Evolutionary conservation across 768 basidiomycete genomes (phyloP).

Genomic region (Candolleomyces aberdarensis): DNA sequence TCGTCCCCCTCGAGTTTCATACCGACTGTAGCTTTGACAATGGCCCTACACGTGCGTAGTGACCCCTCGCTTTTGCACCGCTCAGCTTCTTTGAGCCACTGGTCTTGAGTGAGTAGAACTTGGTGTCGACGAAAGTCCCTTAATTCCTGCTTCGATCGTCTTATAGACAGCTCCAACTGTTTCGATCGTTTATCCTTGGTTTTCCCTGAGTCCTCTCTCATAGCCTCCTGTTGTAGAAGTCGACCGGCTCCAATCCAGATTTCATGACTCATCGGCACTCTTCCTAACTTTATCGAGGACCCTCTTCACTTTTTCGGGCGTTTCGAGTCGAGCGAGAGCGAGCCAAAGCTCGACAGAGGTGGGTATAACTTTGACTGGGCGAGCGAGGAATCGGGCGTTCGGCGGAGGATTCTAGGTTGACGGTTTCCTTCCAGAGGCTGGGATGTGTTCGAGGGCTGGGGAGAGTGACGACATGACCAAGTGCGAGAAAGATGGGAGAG

Average conservation of each 20-base stretch:
- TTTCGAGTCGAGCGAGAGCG: too few relatives aligned
- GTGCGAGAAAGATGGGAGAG: not conserved
- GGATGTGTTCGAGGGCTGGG: conserved; percentile 91
- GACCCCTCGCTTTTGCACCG: conserved; percentile 84
- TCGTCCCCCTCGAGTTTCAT: conserved; percentile 92
- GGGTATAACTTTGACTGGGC: not conserved
- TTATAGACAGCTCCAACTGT: conserved; percentile 78
- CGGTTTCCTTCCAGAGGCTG: conserved; percentile 96
- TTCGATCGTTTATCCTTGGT: conserved; percentile 30
- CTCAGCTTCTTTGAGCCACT: conserved; percentile 97
- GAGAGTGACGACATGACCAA: not conserved
- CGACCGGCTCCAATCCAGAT: too few relatives aligned
- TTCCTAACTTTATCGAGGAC: too few relatives aligned
- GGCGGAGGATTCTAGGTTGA: conserved; percentile 90
- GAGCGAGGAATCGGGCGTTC: conserved; percentile 68
- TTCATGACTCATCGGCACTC: too few relatives aligned
- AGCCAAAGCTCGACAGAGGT: not conserved
- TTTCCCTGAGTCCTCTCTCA: too few relatives aligned
- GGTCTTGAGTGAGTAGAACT: conserved; percentile 84
- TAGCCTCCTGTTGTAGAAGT: too few relatives aligned
- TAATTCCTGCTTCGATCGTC: conserved; percentile 84
- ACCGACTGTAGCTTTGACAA: conserved; percentile 88
- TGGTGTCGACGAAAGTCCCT: conserved; percentile 76
- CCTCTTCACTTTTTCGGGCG: too few relatives aligned
- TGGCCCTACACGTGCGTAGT: conserved; percentile 86